A percentile compares a stretch with the other conserved stretches of the same genome.
phyloP scores from a whole-genome alignment of 352 stramenopile species.

The Thraustochytrium striatum region DNA sequence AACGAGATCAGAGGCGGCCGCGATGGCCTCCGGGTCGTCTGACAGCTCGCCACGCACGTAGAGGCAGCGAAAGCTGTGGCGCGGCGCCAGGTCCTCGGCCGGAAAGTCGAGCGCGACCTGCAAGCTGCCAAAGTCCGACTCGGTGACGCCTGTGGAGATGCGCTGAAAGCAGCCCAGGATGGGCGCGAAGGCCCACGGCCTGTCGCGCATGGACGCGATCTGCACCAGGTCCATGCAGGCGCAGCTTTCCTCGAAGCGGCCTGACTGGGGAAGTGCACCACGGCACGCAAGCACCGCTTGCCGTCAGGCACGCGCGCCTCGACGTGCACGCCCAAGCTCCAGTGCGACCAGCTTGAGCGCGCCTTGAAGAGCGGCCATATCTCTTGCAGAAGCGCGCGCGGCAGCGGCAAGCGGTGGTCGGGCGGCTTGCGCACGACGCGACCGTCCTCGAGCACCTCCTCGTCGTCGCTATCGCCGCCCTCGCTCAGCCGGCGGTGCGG shows the following conservation, averaged over 20 bases:
- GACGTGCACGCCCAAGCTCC: background rate
- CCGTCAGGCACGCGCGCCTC: background rate
- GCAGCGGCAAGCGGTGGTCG: background rate
- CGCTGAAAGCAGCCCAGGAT: slow-evolving; percentile 10
- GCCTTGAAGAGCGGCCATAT: background rate
- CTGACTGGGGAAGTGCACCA: slow-evolving; percentile 28
- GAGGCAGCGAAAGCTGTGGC: slow-evolving; percentile 11
- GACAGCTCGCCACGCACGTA: slow-evolving; percentile 32
- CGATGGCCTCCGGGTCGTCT: background rate
- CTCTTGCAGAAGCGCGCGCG: slow-evolving; percentile 8
- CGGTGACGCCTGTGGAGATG: background rate
- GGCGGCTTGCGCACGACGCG: background rate
- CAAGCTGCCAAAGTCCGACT: background rate
- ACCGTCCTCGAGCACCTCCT: background rate
- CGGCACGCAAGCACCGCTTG: background rate
- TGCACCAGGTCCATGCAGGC: slow-evolving; percentile 13
- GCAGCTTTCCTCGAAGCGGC: background rate
- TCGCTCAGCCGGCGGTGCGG: background rate
- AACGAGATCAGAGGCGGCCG: slow-evolving; percentile 25
- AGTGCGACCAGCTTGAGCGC: background rate
- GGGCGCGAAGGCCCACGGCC: slow-evolving; percentile 13
- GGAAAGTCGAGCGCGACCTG: too few relatives aligned
- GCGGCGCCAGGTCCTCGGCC: background rate
- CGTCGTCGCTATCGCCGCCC: slow-evolving; percentile 3
- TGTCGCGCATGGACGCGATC: background rate